Evolutionary conservation across 2,329 filamentous ascomycete species (phyloP), one percentile per base, ranked within the genome.

Genomic region (Sporothrix globosa): DNA sequence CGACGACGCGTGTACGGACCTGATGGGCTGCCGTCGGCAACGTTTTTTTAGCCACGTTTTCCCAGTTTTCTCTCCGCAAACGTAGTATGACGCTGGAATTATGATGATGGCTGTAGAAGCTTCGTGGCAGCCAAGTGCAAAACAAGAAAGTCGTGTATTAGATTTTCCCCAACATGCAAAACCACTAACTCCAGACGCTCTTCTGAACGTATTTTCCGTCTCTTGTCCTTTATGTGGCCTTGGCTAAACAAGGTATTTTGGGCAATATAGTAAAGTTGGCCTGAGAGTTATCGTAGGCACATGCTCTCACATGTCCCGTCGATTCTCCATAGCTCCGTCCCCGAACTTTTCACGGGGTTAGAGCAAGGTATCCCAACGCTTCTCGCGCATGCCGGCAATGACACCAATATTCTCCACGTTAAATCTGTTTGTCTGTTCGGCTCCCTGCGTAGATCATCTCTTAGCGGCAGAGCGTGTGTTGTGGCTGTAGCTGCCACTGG

Each of bases 401-500:
- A 30, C n/a, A 30, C 61, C 61, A 48, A 50, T 21, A 30, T 21
- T 14, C 61, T 19, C 60, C 44, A 27, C 61, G 27, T 65, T 44
- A 65, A 34, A 17, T 6, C 24, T 14, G 17, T 17, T 10, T 14
- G 41, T 4, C 19, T 41, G 5, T 11, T 24, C 21, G 11, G 21
- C 24, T 46, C 13, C 10, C 6, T 63, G n/a, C 13, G n/a, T n/a
- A 27, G 21, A 46, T 69, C 44, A 52, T 52, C 68, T 54, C 50
- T 41, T 65, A 14, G 21, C 24, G 10, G 61, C 69, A 19, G 69
- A 27, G n/a, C 69, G 63, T 6, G 50, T 63, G 52, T 74, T 75
- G 19, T 52, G 46, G 46, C 46, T 50, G 70, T 66, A 41, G 17
- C 56, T 50, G 7, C 60, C 60, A n/a, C 65, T 69, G 68, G 72